These are phyloP conservation scores for Hemileia vastatrix DNA, from an alignment of 1,284 basidiomycete genomes.

Conservation along the genomic window DNA sequence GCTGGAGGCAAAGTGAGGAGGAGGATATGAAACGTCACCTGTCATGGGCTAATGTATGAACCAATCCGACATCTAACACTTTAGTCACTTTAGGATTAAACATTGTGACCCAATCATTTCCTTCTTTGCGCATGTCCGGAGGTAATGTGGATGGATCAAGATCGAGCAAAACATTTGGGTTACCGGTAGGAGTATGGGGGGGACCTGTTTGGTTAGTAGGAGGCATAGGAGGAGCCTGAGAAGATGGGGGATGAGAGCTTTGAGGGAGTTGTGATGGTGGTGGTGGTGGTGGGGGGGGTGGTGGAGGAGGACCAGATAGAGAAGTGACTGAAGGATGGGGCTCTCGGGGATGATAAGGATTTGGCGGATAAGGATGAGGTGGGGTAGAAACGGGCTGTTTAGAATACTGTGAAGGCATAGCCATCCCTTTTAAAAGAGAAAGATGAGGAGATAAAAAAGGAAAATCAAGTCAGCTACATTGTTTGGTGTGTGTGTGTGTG, in stretches of 20 bases:
- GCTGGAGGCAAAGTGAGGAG: not conserved
- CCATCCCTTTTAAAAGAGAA: not conserved
- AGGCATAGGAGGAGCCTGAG: not conserved
- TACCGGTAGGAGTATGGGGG: not conserved
- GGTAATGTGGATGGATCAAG: constrained; percentile 51
- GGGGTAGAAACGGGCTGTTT: constrained; percentile 3
- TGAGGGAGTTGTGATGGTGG: not conserved
- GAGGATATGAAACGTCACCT: constrained; percentile 46
- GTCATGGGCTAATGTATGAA: constrained; percentile 85
- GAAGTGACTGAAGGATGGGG: not conserved
- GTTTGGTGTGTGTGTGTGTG: too few relatives aligned
- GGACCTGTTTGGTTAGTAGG: too few relatives aligned
- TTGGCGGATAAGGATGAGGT: constrained; percentile 17
- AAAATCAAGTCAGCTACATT: not conserved
- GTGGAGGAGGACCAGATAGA: constrained; percentile 1
- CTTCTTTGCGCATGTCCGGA: constrained; percentile 60
- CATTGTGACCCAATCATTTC: constrained; percentile 86
- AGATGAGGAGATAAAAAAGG: not conserved
- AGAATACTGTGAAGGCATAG: constrained; percentile 3
- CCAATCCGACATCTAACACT: constrained; percentile 71
- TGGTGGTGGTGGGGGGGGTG: not conserved
- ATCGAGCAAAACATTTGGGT: constrained; percentile 43
- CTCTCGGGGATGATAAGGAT: constrained; percentile 16
- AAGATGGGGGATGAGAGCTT: not conserved
- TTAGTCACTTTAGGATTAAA: constrained; percentile 79